Evolutionary conservation across 139 green algal genomes (phyloP).

Genomic region (Bryopsis sp.): DNA sequence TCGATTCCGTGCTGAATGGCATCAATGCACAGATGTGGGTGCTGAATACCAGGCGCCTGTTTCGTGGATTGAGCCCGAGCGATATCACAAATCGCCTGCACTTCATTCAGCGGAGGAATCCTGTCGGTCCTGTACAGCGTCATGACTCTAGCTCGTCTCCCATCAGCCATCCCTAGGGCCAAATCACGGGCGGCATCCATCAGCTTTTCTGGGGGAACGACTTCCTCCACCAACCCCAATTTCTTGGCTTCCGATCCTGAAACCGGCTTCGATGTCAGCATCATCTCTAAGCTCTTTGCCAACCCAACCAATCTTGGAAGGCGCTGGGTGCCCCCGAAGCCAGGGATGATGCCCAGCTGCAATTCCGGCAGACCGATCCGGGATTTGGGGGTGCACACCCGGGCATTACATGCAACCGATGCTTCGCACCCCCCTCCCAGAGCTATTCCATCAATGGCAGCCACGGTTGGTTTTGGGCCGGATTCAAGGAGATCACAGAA

Average conservation of each 20-base stretch:
- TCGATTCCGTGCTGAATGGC: conserved; percentile 71
- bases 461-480: conserved; percentile 85
- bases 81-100: conserved; percentile 72
- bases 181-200: conserved; percentile 40
- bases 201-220: conserved; percentile 56
- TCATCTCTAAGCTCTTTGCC: conserved; percentile 85
- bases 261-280: conserved; percentile 72
- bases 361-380: conserved; percentile 92
- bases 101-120: conserved; percentile 67
- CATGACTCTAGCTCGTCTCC: conserved; percentile 16
- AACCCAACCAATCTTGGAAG: conserved; percentile 92
- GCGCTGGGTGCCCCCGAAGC: conserved; percentile 96
- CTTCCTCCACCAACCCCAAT: conserved; percentile 82
- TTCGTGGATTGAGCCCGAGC: conserved; percentile 43
- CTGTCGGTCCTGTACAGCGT: conserved; percentile 41
- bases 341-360: conserved; percentile 91
- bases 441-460: conserved; percentile 70
- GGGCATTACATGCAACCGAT: conserved; percentile 82
- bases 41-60: conserved; percentile 43
- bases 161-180: conserved; percentile 76
- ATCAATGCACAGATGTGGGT: conserved; percentile 91
- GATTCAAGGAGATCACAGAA: conserved; percentile 65
- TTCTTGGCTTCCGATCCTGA: conserved; percentile 39
- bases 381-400: conserved; percentile 45
- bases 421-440: conserved; percentile 90